phyloP scores from a whole-genome alignment of 164 flowering plant species.

The Vitis rupestris region DNA sequence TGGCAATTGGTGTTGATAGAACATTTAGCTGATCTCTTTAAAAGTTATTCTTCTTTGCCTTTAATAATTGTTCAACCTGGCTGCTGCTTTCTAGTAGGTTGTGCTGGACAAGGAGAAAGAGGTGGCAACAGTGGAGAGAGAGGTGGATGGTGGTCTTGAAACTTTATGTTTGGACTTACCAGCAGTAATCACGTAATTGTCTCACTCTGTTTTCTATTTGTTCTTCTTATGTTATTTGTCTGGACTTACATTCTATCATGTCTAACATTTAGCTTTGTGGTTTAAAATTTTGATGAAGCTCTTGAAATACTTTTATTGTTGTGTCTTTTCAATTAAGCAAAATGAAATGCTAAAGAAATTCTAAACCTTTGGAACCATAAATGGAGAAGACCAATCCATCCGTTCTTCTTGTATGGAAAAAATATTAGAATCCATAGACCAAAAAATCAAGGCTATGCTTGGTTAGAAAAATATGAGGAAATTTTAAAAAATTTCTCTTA shows the following conservation, averaged over 20 bases:
- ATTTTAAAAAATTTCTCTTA: too few species aligned
- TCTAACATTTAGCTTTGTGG: not conserved
- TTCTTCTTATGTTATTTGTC: not conserved
- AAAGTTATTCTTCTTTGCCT: not conserved
- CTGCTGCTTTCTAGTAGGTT: slow-evolving; percentile 58
- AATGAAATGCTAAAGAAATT: too few species aligned
- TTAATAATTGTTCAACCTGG: not conserved
- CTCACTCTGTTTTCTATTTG: not conserved
- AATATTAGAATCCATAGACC: too few species aligned
- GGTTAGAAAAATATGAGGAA: too few species aligned
- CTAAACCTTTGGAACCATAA: too few species aligned
- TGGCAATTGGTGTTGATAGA: not conserved
- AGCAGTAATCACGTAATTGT: slow-evolving; percentile 81
- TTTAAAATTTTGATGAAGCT: too few species aligned
- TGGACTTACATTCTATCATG: not conserved
- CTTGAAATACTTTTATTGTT: too few species aligned
- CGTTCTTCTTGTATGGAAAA: too few species aligned
- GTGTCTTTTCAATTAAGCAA: too few species aligned
- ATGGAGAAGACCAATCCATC: too few species aligned
- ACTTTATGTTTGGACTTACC: slow-evolving; percentile 77
- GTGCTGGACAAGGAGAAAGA: slow-evolving; percentile 77
- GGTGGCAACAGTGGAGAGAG: slow-evolving; percentile 78
- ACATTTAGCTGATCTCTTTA: not conserved
- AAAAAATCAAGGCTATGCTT: too few species aligned
- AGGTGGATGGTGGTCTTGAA: slow-evolving; percentile 94